Evolutionary conservation across 116 monocot genomes (phyloP).

Genomic region (Papilionanthe hybrid): DNA sequence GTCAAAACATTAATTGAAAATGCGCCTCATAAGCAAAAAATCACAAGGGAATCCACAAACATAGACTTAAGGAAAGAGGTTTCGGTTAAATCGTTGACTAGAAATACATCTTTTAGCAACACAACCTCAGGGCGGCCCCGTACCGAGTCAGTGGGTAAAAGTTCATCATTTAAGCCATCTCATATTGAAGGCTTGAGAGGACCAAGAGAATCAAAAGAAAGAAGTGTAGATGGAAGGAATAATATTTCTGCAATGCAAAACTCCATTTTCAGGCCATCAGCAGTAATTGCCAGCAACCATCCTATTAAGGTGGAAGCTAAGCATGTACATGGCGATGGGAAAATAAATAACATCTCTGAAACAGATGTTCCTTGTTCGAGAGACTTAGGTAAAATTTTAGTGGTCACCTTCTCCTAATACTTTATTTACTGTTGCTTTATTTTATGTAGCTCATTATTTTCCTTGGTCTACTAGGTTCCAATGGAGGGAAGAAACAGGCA

Average conservation of each 20-base stretch:
- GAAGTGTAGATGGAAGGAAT: conserved; percentile 13
- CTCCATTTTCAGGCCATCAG: background rate
- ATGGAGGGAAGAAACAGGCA: conserved; percentile 21
- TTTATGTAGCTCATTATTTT: background rate
- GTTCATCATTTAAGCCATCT: conserved; percentile 4
- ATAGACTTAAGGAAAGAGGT: conserved; percentile 18
- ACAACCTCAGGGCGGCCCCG: background rate
- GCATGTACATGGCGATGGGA: conserved; percentile 1
- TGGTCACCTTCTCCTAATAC: background rate
- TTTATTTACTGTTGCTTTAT: background rate
- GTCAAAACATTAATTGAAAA: conserved; percentile 25
- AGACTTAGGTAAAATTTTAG: conserved; percentile 6
- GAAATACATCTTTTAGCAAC: conserved; percentile 28
- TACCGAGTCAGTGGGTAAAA: conserved; percentile 7
- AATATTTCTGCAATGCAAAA: background rate
- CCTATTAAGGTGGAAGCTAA: conserved; percentile 13
- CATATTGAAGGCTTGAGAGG: conserved; percentile 11
- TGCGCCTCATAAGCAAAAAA: conserved; percentile 16
- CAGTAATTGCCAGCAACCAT: background rate
- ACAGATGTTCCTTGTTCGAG: conserved; percentile 7
- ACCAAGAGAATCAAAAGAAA: conserved; percentile 11
- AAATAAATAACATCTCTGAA: conserved; percentile 9
- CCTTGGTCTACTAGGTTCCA: conserved; percentile 15
- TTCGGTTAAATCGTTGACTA: conserved; percentile 11
- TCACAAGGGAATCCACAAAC: conserved; percentile 12